Evolutionary conservation across 352 stramenopile species (phyloP), one percentile per base, ranked within the genome.

Genomic region (Phytophthora niederhauseri): DNA sequence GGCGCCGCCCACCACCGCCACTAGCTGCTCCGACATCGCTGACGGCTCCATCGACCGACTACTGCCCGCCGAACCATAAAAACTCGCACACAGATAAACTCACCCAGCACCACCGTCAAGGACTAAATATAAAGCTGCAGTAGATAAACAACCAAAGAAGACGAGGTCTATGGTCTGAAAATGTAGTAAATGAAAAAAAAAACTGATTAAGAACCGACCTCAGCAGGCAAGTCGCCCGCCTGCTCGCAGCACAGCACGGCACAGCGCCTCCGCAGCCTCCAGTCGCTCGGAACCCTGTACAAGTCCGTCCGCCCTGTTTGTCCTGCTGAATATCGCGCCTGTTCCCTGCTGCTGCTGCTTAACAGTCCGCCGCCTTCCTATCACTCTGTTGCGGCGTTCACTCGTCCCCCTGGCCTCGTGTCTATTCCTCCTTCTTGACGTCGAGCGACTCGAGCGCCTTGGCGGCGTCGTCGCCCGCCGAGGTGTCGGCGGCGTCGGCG

Each of bases 381-480:
- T 34, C 30, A 34, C 30, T 34, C 30, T 12, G 30, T 34, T 34
- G 30, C 30, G 30, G 30, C 30, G 30, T 34, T 34, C 30, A 12
- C 30, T 34, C 9, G 30, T 34, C 30, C 30, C 52, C 22, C 38
- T 56, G 19, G 54, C 56, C 38, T 52, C 24, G 19, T 61, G 51
- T 75, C 69, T 89, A 77, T 72, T 91, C 91, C 61, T 97, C 89
- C 78, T 98, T 97, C 80, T 96, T 96, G 70, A 97, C 96, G 55
- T 94, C 90, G 28, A 98, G 75, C 58, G 77, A 75, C 64, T 92
- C 87, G 45, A 99, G 83, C 20, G 94, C 95, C 77, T 98, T 96
- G 50, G 95, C 93, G 30, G 88, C 96, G 46, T 97, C 96, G 71
- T 98, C 95, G 43, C 93, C 97, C n/a, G 89, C 94, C 24, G 85